phyloP scores from a whole-genome alignment of 192 early-diverging fungal species.

The Helicostylum pulchrum region DNA sequence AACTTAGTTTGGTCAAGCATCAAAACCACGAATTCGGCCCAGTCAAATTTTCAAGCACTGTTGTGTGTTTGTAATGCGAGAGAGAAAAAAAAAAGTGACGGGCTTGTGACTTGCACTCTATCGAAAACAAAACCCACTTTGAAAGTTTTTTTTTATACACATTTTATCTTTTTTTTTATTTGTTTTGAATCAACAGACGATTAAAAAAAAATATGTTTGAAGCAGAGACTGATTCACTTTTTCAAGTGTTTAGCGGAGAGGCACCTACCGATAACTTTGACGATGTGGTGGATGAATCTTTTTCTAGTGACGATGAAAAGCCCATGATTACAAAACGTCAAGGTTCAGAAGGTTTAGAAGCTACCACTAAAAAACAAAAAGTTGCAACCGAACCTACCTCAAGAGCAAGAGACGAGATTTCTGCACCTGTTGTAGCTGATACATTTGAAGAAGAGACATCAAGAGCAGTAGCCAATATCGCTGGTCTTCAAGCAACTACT shows the following conservation, averaged over 20 bases:
- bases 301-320: not conserved
- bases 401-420: conserved; percentile 26
- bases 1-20: too few relatives aligned
- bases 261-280: conserved; percentile 17
- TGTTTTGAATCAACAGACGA: too few relatives aligned
- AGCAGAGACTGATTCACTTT: conserved; percentile 32
- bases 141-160: not conserved
- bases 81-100: too few relatives aligned
- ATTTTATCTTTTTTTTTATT: too few relatives aligned
- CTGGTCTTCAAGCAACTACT: conserved; percentile 47
- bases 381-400: conserved; percentile 2
- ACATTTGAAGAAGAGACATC: conserved; percentile 66
- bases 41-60: too few relatives aligned
- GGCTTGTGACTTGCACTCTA: too few relatives aligned
- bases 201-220: conserved; percentile 28
- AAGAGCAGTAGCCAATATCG: conserved; percentile 61
- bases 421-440: conserved; percentile 61
- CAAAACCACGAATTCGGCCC: too few relatives aligned
- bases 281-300: conserved; percentile 6
- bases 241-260: conserved; percentile 23
- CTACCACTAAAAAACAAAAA: conserved; percentile 8
- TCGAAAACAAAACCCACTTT: too few relatives aligned
- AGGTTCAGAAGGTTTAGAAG: not conserved
- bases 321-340: not conserved
- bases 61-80: too few relatives aligned